A percentile compares a stretch with the other conserved stretches of the same genome.
phyloP scores from a whole-genome alignment of 1,284 basidiomycete species.

The Dichomitus squalens region DNA sequence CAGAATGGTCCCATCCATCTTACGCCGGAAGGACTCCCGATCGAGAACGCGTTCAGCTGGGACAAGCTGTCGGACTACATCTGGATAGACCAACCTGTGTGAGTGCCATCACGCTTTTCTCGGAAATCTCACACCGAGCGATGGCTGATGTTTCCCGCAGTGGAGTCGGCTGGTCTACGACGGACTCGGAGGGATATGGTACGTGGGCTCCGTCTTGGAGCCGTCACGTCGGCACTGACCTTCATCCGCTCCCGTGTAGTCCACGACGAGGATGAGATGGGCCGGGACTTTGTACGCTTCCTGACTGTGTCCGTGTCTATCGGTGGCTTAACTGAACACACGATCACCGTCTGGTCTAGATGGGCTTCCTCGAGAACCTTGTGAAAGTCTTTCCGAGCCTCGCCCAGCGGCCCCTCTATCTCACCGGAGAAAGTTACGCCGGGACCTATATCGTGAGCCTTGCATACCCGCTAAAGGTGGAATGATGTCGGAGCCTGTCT shows the following conservation, averaged over 20 bases:
- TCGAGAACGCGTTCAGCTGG: constrained; percentile 59
- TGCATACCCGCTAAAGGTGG: background rate
- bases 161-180: constrained; percentile 68
- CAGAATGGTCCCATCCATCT: constrained; percentile 72
- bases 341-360: constrained; percentile 23
- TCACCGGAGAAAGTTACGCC: constrained; percentile 38
- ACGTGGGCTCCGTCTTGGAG: background rate
- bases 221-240: background rate
- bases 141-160: constrained; percentile 24
- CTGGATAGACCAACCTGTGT: constrained; percentile 76
- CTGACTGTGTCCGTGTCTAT: background rate
- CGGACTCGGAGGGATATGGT: constrained; percentile 45
- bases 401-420: constrained; percentile 32
- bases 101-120: constrained; percentile 4
- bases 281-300: constrained; percentile 62
- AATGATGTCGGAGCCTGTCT: background rate
- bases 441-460: constrained; percentile 44
- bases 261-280: constrained; percentile 68
- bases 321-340: background rate
- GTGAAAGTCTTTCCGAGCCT: constrained; percentile 37
- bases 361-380: constrained; percentile 31
- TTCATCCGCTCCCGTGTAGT: constrained; percentile 40
- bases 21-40: constrained; percentile 48
- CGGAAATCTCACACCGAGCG: background rate
- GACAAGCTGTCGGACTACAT: constrained; percentile 63